Evolutionary conservation across 176 grass and related monocot species (phyloP).

Genomic region (Zizania latifolia): DNA sequence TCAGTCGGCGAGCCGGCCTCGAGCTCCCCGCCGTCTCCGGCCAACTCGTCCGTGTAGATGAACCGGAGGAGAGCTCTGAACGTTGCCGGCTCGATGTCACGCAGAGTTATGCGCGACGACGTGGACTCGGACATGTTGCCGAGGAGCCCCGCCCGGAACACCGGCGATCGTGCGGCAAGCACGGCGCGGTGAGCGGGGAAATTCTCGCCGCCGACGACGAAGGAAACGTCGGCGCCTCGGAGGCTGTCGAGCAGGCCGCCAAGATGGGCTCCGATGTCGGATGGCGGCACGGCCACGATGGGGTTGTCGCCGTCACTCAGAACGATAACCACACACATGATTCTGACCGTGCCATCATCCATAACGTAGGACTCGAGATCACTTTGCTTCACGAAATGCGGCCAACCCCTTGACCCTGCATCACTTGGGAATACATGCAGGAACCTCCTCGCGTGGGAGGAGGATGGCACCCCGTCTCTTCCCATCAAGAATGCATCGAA

Average conservation of each 20-base stretch:
- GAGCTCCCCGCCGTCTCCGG: no score
- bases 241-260: not conserved
- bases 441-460: rapidly evolving
- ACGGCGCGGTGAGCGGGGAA: slow-evolving; percentile 16
- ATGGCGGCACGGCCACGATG: not conserved
- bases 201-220: not conserved
- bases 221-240: not conserved
- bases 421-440: not conserved
- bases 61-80: slow-evolving; percentile 34
- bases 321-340: not conserved
- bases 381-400: not conserved
- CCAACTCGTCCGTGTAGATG: not conserved
- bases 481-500: not conserved
- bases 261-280: not conserved
- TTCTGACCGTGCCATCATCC: not conserved
- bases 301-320: not conserved
- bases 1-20: not conserved
- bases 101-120: not conserved
- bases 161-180: slow-evolving; percentile 26
- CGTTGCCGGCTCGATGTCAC: not conserved
- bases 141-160: slow-evolving; percentile 33
- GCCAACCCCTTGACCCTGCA: not conserved
- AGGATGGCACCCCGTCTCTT: not conserved
- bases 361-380: not conserved
- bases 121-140: slow-evolving; percentile 21